Base-by-base conservation (phyloP, 306 rosid species). In the Amphicarpaea edgeworthii region DNA sequence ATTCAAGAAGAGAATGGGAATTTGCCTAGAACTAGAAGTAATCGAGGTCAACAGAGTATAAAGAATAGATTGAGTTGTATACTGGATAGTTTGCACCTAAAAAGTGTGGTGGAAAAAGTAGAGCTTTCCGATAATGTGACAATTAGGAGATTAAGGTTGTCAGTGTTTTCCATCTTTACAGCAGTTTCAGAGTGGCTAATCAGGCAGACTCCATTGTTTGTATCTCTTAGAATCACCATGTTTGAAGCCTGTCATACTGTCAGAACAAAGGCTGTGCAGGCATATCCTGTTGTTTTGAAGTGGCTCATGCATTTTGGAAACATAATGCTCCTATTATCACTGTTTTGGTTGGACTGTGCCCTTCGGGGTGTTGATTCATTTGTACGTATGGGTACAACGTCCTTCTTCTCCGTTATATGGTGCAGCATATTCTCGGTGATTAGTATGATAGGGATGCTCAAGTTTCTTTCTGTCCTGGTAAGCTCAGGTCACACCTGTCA, bases 331-430 rank as follows among this genome's bases (percentile, higher is more conserved):
- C 88, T 96, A 40, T 58, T 96, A 80, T 83, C 86, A n/a, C 67
- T 93, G 83, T 77, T 91, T 46, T 96, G 99, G 99, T 77, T 96
- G 85, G 96, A 86, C 72, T 93, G 89, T 85, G 80, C 89, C 14
- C 17, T 92, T 40, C 88, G 98, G 83, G 99, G 99, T 57, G 38
- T 93, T 20, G 93, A 90, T 89, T 93, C 97, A 77, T 87, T 93
- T 83, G 51, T 89, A 49, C 99, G 87, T 12, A 85, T 96, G 97
- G 98, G 98, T 79, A 96, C 98, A 19, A 75, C 96, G 24, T 86
- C 98, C 83, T 90, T 93, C 88, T 92, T 96, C 85, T 87, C 97
- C 50, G 96, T 93, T 79, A 54, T 96, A 82, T 96, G 99, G 99
- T 96, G 89, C 83, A 80, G 93, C 78, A 49, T 90, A 71, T 86